Evolutionary conservation across 148 eudicot genomes (phyloP), one percentile per base, ranked within the genome.

Genomic region (Pharnaceum exiguum): DNA sequence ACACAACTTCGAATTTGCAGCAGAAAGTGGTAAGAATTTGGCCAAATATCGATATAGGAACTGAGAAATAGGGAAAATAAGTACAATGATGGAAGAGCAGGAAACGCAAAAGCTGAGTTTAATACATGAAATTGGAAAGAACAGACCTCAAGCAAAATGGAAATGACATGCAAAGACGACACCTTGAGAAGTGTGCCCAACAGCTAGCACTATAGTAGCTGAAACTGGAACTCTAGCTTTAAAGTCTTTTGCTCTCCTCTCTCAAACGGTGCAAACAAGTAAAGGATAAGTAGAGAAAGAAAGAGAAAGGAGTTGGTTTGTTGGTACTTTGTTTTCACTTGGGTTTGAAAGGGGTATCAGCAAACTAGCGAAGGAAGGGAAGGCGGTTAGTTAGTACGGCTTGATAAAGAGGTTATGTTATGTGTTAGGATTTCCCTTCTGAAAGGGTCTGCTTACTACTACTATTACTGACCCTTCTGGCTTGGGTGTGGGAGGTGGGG

Each of bases 341-440:
- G n/a, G n/a, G n/a, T n/a, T n/a, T n/a, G n/a, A n/a, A n/a, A n/a
- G 42, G 42, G 12, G 12, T 3, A 2, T 37, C 2, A 9, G 10
- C 15, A 16, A 2, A 16, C 2, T 2, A 37, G 42, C 10, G 42
- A 37, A 16, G 42, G 12, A 3, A 37, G 42, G 15, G 15, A 37
- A 37, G 42, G 42, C 42, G 42, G 42, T 37, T 37, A 37, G 42
- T 37, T 16, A 10, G 4, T 4, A 16, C 16, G 36, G 21, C 33
- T 19, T 13, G 8, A 35, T 8, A 31, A 21, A 46, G 10, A 28
- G 48, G 56, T 40, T 39, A 18, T 45, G 58, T 39, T 51, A 18
- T 45, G 58, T 39, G 39, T 62, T 26, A 19, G 58, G 58, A 19
- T 62, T 62, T 51, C 58, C 58, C 43, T 19, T 51, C 21, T 62